Evolutionary conservation across 768 basidiomycete species (phyloP), one percentile per base, ranked within the genome.

Genomic region (Podaxis sp.): DNA sequence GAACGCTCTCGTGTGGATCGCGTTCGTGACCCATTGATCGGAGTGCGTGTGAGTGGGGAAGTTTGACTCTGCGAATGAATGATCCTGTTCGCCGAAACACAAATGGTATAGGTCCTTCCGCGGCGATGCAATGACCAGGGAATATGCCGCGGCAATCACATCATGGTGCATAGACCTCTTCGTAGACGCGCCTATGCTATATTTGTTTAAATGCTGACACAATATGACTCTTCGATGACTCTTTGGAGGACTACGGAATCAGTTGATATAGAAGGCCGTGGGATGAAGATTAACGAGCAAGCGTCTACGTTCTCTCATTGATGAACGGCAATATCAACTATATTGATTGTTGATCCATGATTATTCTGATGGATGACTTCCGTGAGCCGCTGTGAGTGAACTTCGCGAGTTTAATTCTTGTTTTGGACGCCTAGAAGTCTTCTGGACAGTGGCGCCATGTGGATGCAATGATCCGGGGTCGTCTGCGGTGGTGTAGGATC

Each of bases 1-100:
- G 44, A 50, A 50, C 10, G 49, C 41, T 44, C 33, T 33, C 8
- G 10, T 8, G 41, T 3, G 41, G n/a, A 44, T 44, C 5, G 8
- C 41, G n/a, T n/a, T 48, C 46, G n/a, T 12, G 40, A 41, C 51
- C 4, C 20, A 5, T 17, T 57, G 56, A 57, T 57, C 59, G 59
- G 59, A 13, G 28, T 46, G 28, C 7, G 51, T 54, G 59, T 44
- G 59, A 53, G 59, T 44, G 51, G 58, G 26, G 58, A 24, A 50
- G 17, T 36, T 50, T n/a, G 26, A 28, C 22, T 12, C 22, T 56
- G 37, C 37, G 17, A 24, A 37, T 22, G 46, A 37, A 24, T 49
- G 46, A 58, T 58, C 58, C 30, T 17, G n/a, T 49, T 36, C 44
- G 4, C 17, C 15, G 0, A 7, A 20, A n/a, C 54, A 2, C 5